Percentiles rank a stretch among this genome's conserved stretches.
Evolutionary conservation across 2,329 filamentous ascomycete species (phyloP).

Genomic region (Aspergillus ruber): DNA sequence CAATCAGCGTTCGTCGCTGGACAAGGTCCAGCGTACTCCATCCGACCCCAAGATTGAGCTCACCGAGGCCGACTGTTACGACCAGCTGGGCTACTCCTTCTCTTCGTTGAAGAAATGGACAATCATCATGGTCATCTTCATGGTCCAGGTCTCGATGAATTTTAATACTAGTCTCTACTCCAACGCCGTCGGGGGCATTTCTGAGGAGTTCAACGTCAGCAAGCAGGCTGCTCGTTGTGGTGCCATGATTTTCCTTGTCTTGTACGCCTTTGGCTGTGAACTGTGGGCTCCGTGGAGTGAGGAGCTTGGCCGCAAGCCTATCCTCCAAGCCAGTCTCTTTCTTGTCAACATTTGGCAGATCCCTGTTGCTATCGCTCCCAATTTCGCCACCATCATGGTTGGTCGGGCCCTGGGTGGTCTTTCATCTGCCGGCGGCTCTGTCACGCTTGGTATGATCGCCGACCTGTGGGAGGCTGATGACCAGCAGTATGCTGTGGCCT

Average conservation of each 20-base stretch:
- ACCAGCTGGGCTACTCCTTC: slow-evolving; percentile 59
- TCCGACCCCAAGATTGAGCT: slow-evolving; percentile 29
- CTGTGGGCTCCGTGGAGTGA: slow-evolving; percentile 85
- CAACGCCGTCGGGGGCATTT: slow-evolving; percentile 60
- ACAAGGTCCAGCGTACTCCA: slow-evolving; percentile 20
- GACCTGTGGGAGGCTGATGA: slow-evolving; percentile 65
- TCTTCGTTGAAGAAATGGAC: slow-evolving; percentile 62
- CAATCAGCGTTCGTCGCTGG: slow-evolving; percentile 6
- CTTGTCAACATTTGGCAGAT: slow-evolving; percentile 74
- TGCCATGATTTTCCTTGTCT: slow-evolving; percentile 69
- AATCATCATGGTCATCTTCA: slow-evolving; percentile 66
- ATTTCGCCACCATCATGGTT: slow-evolving; percentile 64
- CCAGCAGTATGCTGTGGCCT: slow-evolving; percentile 70
- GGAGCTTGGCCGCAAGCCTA: slow-evolving; percentile 69
- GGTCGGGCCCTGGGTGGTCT: slow-evolving; percentile 65
- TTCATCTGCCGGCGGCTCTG: slow-evolving; percentile 65
- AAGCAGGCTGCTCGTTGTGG: slow-evolving; percentile 64
- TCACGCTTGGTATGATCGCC: slow-evolving; percentile 68
- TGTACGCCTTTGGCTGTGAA: slow-evolving; percentile 81
- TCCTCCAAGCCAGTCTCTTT: slow-evolving; percentile 66
- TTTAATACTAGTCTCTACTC: slow-evolving; percentile 71
- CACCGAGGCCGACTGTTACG: slow-evolving; percentile 56
- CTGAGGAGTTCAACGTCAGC: slow-evolving; percentile 61
- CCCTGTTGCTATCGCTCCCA: slow-evolving; percentile 65
- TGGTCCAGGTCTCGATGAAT: slow-evolving; percentile 71